Base-by-base conservation (phyloP, 1,284 basidiomycete species). In the Sporisorium reilianum region DNA sequence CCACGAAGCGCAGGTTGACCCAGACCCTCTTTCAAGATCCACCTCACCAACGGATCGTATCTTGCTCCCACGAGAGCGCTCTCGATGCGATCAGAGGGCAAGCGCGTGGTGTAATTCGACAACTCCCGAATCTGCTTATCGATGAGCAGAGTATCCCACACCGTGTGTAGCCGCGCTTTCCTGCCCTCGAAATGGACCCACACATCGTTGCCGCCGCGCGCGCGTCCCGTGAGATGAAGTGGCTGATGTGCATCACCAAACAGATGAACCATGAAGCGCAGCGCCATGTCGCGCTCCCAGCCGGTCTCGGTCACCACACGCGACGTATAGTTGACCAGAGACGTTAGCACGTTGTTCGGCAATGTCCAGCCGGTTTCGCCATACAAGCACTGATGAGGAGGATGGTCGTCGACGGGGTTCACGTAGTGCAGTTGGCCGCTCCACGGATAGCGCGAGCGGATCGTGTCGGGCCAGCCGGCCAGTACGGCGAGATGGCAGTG, bases 211-310 rank as follows among this genome's bases (percentile, higher is more conserved):
- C 94, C 94, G 2, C 95, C 94, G 32, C 91, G 88, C 71, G 93
- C 90, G 18, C 93, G 87, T 3, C 93, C 93, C 0, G 92, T 92
- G 44, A 97, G 88, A 84, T 97, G 95, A 53, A 97, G 87, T 10
- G 94, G 94, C 88, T 92, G 91, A 81, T 96, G 94, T 87, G 95
- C 87, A 82, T 97, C 95, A 0, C 95, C 95, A 10, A 95, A 68
- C 72, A 94, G 94, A 83, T 97, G 95, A 38, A 94, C 89, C 52
- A 97, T 87, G 87, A 96, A 97, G 82, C 93, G 92, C 80, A 96
- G 87, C 2, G 93, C 92, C 80, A 87, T 86, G 75, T 88, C 87
- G 14, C 85, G 84, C 56, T 83, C 77, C 51, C 61, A 68, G 8
- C 81, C 80, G 25, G 46, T 59, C 44, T 73, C 53, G 12, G 58